phyloP scores from a whole-genome alignment of 768 basidiomycete genomes.

The Russula olivacea region DNA sequence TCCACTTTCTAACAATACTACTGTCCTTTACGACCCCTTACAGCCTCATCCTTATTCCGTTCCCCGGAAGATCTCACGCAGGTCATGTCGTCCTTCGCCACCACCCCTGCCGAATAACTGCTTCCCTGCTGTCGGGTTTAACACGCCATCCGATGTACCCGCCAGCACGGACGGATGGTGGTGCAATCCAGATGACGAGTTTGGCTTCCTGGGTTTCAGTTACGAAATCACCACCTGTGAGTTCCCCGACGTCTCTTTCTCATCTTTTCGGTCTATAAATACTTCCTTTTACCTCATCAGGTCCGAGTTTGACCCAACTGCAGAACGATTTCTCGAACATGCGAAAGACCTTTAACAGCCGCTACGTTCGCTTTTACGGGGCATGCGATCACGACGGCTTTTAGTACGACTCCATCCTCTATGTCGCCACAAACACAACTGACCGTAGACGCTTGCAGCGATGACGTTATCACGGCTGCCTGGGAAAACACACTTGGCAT shows the following conservation, averaged over 20 bases:
- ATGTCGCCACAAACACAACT: neutral
- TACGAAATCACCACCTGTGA: slow-evolving; percentile 63
- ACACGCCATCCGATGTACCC: slow-evolving; percentile 49
- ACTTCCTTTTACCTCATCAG: slow-evolving; percentile 32
- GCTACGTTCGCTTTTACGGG: slow-evolving; percentile 54
- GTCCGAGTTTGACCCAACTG: slow-evolving; percentile 49
- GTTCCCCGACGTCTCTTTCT: slow-evolving; percentile 18
- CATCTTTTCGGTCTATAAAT: neutral
- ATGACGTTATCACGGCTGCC: slow-evolving; percentile 60
- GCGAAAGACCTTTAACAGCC: slow-evolving; percentile 48
- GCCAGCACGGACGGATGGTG: slow-evolving; percentile 34
- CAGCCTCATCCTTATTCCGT: neutral
- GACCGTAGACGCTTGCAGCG: slow-evolving; percentile 33
- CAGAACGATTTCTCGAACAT: slow-evolving; percentile 56
- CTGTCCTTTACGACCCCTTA: neutral
- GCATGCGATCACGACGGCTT: slow-evolving; percentile 36
- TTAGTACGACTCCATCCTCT: slow-evolving; percentile 31
- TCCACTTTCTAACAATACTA: neutral
- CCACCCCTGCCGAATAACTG: slow-evolving; percentile 25
- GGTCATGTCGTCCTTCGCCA: neutral
- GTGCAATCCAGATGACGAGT: slow-evolving; percentile 58
- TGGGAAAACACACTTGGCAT: slow-evolving; percentile 62
- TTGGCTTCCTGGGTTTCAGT: slow-evolving; percentile 71
- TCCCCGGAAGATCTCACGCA: neutral
- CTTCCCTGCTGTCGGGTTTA: slow-evolving; percentile 41